These are phyloP conservation scores for Seiridium cupressi DNA, from an alignment of 2,329 filamentous ascomycete species.

Conservation along the genomic window DNA sequence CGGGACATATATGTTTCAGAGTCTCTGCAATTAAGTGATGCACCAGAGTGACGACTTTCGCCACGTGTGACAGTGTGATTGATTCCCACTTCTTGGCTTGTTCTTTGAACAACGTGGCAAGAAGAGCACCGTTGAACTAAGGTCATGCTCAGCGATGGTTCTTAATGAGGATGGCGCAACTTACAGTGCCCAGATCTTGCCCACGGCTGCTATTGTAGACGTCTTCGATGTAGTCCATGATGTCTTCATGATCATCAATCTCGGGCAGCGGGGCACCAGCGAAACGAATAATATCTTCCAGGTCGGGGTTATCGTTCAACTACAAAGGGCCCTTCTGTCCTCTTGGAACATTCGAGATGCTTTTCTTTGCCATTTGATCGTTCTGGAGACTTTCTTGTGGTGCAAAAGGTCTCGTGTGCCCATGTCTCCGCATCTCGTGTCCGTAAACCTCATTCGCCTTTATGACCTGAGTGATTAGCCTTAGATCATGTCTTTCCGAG, in stretches of 20 bases:
- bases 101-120: conserved; percentile 41
- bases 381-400: background rate
- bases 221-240: conserved; percentile 42
- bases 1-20: conserved; percentile 38
- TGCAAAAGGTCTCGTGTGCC: conserved; percentile 25
- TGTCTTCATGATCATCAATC: conserved; percentile 19
- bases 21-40: conserved; percentile 42
- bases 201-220: conserved; percentile 38
- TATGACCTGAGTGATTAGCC: conserved; percentile 26
- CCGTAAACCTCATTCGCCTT: conserved; percentile 21
- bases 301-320: background rate
- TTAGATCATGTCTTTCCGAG: conserved; percentile 12
- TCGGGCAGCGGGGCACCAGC: background rate
- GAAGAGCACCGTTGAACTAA: conserved; percentile 23
- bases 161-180: background rate
- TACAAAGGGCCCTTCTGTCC: background rate
- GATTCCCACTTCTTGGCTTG: conserved; percentile 47
- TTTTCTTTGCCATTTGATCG: background rate
- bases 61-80: conserved; percentile 43
- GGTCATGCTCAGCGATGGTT: background rate
- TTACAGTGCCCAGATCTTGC: conserved; percentile 41
- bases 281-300: background rate
- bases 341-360: background rate
- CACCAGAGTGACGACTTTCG: conserved; percentile 37
- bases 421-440: conserved; percentile 18